Evolutionary conservation across 805 yeast species (phyloP).

Genomic region (Cyberlindnera sargentensis): DNA sequence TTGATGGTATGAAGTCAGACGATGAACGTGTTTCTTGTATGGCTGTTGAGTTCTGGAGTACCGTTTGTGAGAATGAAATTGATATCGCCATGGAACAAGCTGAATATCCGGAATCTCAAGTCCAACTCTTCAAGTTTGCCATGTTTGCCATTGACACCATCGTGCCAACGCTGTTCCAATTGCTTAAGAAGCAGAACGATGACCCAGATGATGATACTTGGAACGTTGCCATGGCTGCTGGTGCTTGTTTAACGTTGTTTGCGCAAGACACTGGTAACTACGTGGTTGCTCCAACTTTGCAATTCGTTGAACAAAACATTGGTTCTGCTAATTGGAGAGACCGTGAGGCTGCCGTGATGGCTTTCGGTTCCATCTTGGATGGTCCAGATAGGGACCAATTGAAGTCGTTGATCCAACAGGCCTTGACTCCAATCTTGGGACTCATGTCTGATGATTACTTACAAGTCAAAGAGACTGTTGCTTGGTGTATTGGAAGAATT

Average conservation of each 20-base stretch:
- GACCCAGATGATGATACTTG: slow-evolving; percentile 95
- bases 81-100: slow-evolving; percentile 67
- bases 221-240: slow-evolving; percentile 98
- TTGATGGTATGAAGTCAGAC: slow-evolving; percentile 78
- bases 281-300: slow-evolving; percentile 78
- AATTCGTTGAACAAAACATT: slow-evolving; percentile 75
- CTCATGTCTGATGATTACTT: slow-evolving; percentile 69
- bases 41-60: slow-evolving; percentile 99
- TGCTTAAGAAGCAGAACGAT: slow-evolving; percentile 84
- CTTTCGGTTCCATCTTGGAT: slow-evolving; percentile 93
- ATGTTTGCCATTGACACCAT: slow-evolving; percentile 77
- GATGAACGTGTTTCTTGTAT: slow-evolving; percentile 89
- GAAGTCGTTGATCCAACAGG: slow-evolving; percentile 65
- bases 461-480: slow-evolving; percentile 93
- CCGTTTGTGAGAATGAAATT: slow-evolving; percentile 97
- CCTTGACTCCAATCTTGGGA: slow-evolving; percentile 68
- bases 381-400: slow-evolving; percentile 81
- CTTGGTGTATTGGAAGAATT: slow-evolving; percentile 97
- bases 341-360: slow-evolving; percentile 98
- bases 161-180: slow-evolving; percentile 73
- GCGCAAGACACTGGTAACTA: slow-evolving; percentile 86
- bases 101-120: slow-evolving; percentile 46
- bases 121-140: slow-evolving; percentile 72
- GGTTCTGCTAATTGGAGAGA: slow-evolving; percentile 63
- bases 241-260: slow-evolving; percentile 89